phyloP scores from a whole-genome alignment of 768 basidiomycete species.

The Phallus indusiatus region DNA sequence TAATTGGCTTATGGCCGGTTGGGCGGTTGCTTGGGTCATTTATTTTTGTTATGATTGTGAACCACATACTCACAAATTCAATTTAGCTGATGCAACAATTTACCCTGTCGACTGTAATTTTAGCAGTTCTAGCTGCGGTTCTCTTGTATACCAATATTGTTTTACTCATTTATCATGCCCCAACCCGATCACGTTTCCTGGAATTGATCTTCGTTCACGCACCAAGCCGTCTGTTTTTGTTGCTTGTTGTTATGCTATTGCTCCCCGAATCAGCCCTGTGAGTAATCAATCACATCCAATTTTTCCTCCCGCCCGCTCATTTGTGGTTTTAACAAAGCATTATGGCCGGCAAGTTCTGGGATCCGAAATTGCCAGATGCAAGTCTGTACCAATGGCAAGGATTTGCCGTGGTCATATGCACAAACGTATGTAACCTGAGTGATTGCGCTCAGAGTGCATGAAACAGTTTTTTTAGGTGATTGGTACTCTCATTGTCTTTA shows the following conservation, averaged over 20 bases:
- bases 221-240: constrained; percentile 63
- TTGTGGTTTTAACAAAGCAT: constrained; percentile 36
- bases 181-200: constrained; percentile 49
- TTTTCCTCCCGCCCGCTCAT: neutral
- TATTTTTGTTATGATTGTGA: neutral
- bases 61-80: neutral
- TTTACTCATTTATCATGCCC: constrained; percentile 63
- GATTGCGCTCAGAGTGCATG: neutral
- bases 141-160: constrained; percentile 74
- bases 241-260: constrained; percentile 25
- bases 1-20: constrained; percentile 72
- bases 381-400: constrained; percentile 55
- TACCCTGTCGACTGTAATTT: constrained; percentile 61
- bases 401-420: constrained; percentile 54
- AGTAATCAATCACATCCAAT: constrained; percentile 11
- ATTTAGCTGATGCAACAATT: constrained; percentile 64
- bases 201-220: constrained; percentile 82
- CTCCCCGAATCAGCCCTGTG: constrained; percentile 47
- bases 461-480: constrained; percentile 19
- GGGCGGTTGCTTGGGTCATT: constrained; percentile 70
- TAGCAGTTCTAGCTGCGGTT: constrained; percentile 58
- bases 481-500: constrained; percentile 44
- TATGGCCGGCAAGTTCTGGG: constrained; percentile 55
- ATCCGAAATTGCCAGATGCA: constrained; percentile 24
- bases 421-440: constrained; percentile 33